Base-by-base conservation (phyloP, 2,329 filamentous ascomycete species). In the Amauroascus verrucosus region DNA sequence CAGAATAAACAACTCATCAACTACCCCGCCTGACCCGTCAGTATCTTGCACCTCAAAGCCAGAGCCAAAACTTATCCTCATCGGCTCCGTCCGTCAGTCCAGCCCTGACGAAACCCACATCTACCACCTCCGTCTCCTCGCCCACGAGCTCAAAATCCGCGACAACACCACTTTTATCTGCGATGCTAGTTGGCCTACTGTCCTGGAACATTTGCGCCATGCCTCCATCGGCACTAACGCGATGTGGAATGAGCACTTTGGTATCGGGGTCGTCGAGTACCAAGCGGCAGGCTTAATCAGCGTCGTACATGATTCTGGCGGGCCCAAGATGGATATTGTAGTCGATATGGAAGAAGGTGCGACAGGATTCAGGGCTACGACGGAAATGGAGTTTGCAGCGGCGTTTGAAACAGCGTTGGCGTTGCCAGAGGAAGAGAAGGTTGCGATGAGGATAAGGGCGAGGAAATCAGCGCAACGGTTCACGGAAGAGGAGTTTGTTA, bases 201-300 rank as follows among this genome's bases (percentile, higher is more conserved):
- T 98, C 51, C 75, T 96, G 8, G 78, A 85, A 30, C 89, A 87
- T 80, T 75, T 97, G 56, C 75, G 81, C 51, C 82, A 76, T 57
- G 83, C 86, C 3, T 91, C 82, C 16, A 80, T 98, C 1, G 93
- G 93, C 48, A 89, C 95, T 28, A 98, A 98, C 62, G 88, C 86
- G 64, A 98, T 98, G 93, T 98, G 93, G 91, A 97, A 96, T 67
- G 93, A 98, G 72, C 93, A 98, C 69, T 98, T 98, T 67, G 93
- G 93, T 20, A 98, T 98, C 55, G 93, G 93, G 1, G 90, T 97
- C 14, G 93, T 98, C 38, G 93, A 98, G 74, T 98, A 97, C 66
- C 90, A 97, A 67, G 93, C 93, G 3, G 93, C 93, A 0, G 93
- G 93, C 1, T 75, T 98, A 54, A 89, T 98, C 54, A 83, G 85